Conservation (phyloP, 2,329 filamentous ascomycete genomes). For the Nemania sp. region DNA sequence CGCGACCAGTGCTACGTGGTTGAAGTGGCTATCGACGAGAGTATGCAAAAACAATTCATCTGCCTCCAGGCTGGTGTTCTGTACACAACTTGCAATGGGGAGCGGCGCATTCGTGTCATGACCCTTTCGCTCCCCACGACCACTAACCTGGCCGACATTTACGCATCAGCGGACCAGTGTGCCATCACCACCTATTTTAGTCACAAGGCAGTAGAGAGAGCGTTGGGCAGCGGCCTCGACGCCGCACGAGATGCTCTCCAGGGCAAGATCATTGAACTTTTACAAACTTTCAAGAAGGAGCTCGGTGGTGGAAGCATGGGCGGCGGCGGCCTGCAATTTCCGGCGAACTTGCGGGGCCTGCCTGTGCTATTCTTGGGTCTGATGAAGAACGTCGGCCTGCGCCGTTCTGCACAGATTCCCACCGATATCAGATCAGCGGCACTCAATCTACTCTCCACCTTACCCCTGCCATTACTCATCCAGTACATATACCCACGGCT, state of each 20-base stretch:
- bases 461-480: constrained; percentile 86
- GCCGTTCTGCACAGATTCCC: constrained; percentile 91
- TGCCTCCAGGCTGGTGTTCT: constrained; percentile 94
- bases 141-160: constrained; percentile 85
- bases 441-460: constrained; percentile 89
- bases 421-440: constrained; percentile 92
- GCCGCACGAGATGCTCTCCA: constrained; percentile 89
- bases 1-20: constrained; percentile 97
- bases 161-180: constrained; percentile 91
- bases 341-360: constrained; percentile 85
- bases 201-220: constrained; percentile 95
- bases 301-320: constrained; percentile 95
- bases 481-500: constrained; percentile 88
- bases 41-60: constrained; percentile 84
- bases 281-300: constrained; percentile 97
- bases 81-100: constrained; percentile 97
- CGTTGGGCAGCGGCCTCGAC: constrained; percentile 83
- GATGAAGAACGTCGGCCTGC: constrained; percentile 93
- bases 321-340: constrained; percentile 86
- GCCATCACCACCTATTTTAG: constrained; percentile 94
- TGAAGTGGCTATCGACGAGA: constrained; percentile 97
- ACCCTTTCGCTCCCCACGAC: constrained; percentile 93
- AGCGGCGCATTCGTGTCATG: constrained; percentile 91
- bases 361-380: constrained; percentile 90
- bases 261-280: constrained; percentile 86